phyloP scores from a whole-genome alignment of 2,329 filamentous ascomycete species.

The Ophiostoma fasciatum region DNA sequence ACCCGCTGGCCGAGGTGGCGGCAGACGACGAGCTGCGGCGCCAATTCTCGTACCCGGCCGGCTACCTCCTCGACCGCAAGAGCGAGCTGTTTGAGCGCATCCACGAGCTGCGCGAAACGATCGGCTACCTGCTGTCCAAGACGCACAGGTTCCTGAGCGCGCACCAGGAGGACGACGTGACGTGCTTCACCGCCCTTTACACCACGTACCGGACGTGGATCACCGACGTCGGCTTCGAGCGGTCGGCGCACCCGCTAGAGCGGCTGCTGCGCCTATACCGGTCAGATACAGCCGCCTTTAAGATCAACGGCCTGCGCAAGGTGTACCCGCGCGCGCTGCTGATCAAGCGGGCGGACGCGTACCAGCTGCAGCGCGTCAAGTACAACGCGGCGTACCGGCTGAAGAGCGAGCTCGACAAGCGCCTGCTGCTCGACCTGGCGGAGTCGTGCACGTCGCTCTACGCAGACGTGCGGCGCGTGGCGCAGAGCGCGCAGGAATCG shows the following conservation, averaged over 20 bases:
- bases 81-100: slow-evolving; percentile 57
- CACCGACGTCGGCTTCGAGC: slow-evolving; percentile 90
- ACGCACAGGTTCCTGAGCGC: slow-evolving; percentile 72
- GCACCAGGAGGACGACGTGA: slow-evolving; percentile 88
- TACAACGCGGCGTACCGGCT: slow-evolving; percentile 82
- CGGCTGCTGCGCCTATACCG: slow-evolving; percentile 71
- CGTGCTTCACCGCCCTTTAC: slow-evolving; percentile 87
- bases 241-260: slow-evolving; percentile 86
- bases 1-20: slow-evolving; percentile 45
- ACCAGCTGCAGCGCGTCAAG: slow-evolving; percentile 84
- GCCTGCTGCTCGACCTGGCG: slow-evolving; percentile 70
- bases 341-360: slow-evolving; percentile 82
- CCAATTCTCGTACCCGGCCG: slow-evolving; percentile 77
- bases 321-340: slow-evolving; percentile 86
- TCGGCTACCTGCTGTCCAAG: slow-evolving; percentile 66
- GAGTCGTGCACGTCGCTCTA: slow-evolving; percentile 84
- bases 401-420: slow-evolving; percentile 81
- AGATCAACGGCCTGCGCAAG: slow-evolving; percentile 83
- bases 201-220: slow-evolving; percentile 93
- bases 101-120: slow-evolving; percentile 64
- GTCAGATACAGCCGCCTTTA: slow-evolving; percentile 82
- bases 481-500: slow-evolving; percentile 83
- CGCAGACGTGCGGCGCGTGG: slow-evolving; percentile 87
- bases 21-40: slow-evolving; percentile 74
- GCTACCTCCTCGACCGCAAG: slow-evolving; percentile 58